These are phyloP conservation scores for Kockovaella imperatae DNA, from an alignment of 768 basidiomycete genomes.

Conservation along the genomic window DNA sequence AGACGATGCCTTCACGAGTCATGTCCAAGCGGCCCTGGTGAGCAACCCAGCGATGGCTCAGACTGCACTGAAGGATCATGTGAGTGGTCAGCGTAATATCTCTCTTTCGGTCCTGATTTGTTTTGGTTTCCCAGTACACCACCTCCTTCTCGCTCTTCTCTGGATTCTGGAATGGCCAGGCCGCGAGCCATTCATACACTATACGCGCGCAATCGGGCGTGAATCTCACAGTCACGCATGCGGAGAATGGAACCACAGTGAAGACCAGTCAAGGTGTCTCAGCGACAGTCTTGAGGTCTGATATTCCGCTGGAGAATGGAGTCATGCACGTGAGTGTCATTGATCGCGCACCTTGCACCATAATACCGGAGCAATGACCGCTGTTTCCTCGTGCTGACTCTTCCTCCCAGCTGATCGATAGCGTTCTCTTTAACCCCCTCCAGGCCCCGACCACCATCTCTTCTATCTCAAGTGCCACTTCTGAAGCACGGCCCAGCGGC, in stretches of 20 bases:
- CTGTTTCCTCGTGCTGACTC: not conserved
- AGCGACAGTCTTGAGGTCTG: conserved; percentile 25
- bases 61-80: conserved; percentile 22
- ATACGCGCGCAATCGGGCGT: conserved; percentile 13
- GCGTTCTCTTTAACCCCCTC: not conserved
- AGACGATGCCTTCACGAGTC: conserved; percentile 23
- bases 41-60: conserved; percentile 1
- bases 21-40: conserved; percentile 9
- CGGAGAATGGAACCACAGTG: not conserved
- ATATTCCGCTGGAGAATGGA: conserved; percentile 31
- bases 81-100: conserved; percentile 7
- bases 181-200: conserved; percentile 3
- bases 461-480: too few species aligned
- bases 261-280: conserved; percentile 4
- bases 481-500: too few species aligned
- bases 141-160: conserved; percentile 28
- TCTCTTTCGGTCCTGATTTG: not conserved
- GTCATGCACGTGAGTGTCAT: conserved; percentile 33
- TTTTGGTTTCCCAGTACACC: conserved; percentile 18
- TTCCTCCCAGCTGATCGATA: conserved; percentile 1
- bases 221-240: conserved; percentile 5
- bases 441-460: too few species aligned
- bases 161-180: conserved; percentile 11
- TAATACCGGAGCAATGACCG: not conserved
- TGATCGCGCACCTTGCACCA: too few species aligned